Evolutionary conservation across 1,284 basidiomycete genomes (phyloP).

Genomic region (Ganoderma sinense): DNA sequence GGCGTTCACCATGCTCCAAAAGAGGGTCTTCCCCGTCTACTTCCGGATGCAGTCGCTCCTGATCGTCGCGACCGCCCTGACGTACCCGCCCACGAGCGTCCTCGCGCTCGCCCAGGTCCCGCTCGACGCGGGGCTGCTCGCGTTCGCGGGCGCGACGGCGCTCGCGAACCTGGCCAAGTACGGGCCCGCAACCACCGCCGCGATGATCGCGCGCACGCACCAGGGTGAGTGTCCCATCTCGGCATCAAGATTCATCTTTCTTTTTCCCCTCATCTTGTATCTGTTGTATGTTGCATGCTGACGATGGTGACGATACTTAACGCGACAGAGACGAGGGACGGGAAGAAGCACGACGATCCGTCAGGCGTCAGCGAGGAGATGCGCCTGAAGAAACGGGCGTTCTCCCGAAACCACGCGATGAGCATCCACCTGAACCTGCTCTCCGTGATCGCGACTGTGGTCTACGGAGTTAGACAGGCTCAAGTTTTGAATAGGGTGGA

Average conservation of each 20-base stretch:
- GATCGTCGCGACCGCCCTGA: background rate
- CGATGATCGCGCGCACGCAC: background rate
- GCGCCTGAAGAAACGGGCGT: background rate
- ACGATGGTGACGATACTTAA: too few species aligned
- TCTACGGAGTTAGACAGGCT: background rate
- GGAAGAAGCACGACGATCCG: slow-evolving; percentile 3
- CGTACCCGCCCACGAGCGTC: slow-evolving; percentile 1
- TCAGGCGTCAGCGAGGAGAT: background rate
- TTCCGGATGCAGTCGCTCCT: background rate
- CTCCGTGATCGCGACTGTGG: background rate
- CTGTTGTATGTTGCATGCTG: background rate
- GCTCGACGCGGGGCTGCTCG: background rate
- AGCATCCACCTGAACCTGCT: background rate
- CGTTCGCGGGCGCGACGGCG: background rate
- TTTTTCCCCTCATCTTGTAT: background rate
- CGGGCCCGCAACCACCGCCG: background rate
- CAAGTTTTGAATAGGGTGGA: background rate
- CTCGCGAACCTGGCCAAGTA: background rate
- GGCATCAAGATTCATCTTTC: background rate
- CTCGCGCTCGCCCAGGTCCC: background rate
- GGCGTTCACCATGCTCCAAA: background rate
- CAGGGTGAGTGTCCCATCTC: background rate
- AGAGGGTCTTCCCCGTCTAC: background rate
- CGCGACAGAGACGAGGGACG: background rate
- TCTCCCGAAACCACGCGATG: background rate